Conservation (phyloP, 2,329 filamentous ascomycete genomes). For the Geosmithia putterillii region DNA sequence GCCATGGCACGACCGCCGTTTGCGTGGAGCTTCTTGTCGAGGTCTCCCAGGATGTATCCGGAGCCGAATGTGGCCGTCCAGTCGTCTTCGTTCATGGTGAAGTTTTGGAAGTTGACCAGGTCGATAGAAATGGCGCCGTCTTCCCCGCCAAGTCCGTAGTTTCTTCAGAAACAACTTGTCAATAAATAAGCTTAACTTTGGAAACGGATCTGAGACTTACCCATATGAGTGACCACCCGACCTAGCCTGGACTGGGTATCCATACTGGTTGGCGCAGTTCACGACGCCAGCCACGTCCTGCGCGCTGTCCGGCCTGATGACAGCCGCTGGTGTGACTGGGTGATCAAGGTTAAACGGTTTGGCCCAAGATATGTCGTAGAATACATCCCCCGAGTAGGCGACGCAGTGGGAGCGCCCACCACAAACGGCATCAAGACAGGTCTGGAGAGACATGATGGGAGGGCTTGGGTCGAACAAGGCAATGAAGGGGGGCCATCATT, state of each 20-base stretch:
- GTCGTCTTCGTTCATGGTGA: constrained; percentile 37
- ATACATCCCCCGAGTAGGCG: constrained; percentile 25
- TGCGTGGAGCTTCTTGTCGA: constrained; percentile 35
- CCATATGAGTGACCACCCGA: constrained; percentile 55
- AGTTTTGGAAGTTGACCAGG: constrained; percentile 36
- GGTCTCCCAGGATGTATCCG: constrained; percentile 37
- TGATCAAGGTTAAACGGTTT: constrained; percentile 40
- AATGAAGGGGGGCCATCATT: background rate
- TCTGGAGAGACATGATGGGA: constrained; percentile 14
- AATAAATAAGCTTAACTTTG: background rate
- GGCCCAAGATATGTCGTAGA: constrained; percentile 37
- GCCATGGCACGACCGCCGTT: constrained; percentile 43
- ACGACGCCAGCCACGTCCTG: constrained; percentile 44
- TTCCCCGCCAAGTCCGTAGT: constrained; percentile 33
- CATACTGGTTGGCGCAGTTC: constrained; percentile 37
- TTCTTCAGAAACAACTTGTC: constrained; percentile 11
- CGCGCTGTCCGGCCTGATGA: constrained; percentile 39
- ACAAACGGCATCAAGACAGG: constrained; percentile 35
- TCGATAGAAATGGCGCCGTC: constrained; percentile 42
- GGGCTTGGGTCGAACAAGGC: background rate
- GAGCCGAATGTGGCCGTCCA: constrained; percentile 43
- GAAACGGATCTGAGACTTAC: constrained; percentile 16
- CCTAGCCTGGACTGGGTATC: constrained; percentile 45
- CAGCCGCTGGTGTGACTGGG: constrained; percentile 36
- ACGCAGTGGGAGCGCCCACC: constrained; percentile 30